Percentiles rank a stretch among this genome's conserved stretches.
These are phyloP conservation scores for Endocarpon pusillum DNA, from an alignment of 495 filamentous ascomycete genomes.

Conservation along the genomic window DNA sequence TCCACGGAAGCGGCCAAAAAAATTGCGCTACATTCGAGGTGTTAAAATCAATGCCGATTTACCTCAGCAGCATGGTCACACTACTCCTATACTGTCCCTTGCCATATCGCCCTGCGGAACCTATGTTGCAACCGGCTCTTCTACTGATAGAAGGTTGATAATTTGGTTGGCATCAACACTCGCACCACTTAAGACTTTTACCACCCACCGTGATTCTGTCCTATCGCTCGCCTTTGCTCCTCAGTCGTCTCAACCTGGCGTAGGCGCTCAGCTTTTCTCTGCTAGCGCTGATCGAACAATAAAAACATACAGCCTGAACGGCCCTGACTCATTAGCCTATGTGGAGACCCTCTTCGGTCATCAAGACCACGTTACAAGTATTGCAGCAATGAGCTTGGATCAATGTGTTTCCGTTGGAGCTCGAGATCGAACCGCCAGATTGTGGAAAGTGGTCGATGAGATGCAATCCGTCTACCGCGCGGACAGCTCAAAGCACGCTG, in stretches of 20 bases:
- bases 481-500: constrained; percentile 36
- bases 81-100: constrained; percentile 57
- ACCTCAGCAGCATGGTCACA: constrained; percentile 54
- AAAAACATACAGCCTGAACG: constrained; percentile 63
- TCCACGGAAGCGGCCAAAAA: constrained; percentile 51
- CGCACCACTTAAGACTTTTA: constrained; percentile 63
- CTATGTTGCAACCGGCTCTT: constrained; percentile 76
- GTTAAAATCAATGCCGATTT: constrained; percentile 42
- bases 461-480: constrained; percentile 89
- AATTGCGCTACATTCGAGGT: constrained; percentile 48
- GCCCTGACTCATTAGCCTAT: constrained; percentile 60
- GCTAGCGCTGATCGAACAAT: constrained; percentile 76
- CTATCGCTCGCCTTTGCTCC: constrained; percentile 64
- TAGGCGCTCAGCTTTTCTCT: constrained; percentile 71
- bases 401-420: constrained; percentile 81
- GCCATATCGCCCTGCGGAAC: constrained; percentile 78
- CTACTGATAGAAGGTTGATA: constrained; percentile 55
- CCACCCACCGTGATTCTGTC: constrained; percentile 80
- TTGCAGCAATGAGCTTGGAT: constrained; percentile 69
- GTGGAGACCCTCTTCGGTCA: constrained; percentile 93
- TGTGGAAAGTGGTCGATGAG: constrained; percentile 96
- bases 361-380: constrained; percentile 71
- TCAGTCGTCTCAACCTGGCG: constrained; percentile 18
- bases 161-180: constrained; percentile 72
- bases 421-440: constrained; percentile 75